Evolutionary conservation across 176 grass and related monocot genomes (phyloP), one percentile per base, ranked within the genome.

Genomic region (Triticum timopheevii): DNA sequence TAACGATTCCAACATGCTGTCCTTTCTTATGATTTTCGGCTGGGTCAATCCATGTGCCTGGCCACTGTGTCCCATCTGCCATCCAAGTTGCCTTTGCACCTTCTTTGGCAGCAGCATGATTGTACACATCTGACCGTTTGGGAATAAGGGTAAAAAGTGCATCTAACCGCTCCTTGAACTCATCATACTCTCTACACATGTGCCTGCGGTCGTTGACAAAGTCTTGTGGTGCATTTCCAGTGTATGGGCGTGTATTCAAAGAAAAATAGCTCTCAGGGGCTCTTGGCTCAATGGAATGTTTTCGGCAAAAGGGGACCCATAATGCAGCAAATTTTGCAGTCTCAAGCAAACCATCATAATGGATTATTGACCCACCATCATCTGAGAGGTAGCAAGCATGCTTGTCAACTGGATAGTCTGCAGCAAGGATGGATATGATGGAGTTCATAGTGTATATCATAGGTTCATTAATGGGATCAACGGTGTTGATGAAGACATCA

Each of bases 301-400:
- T 90, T 63, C 84, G 73, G 89, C 89, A 90, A 79, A 90, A 90
- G 19, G 89, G 89, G 44, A 90, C 89, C 89, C 89, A 90, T 17
- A 83, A 22, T 7, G 8, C 25, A 35, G 84, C 89, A 65, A 90
- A 90, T 69, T 65, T 87, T 79, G 84, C 65, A 25, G 84, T 82
- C 65, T 90, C 89, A 86, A 79, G 84, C 84, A 90, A 83, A 9
- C 79, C 89, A 61, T 90, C 89, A 15, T 79, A 90, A 39, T 83
- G 84, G 80, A 90, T 79, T 65, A 90, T 82, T 64, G 89, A 86
- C 0, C 89, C 89, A 10, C 89, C 79, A 65, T 90, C 89, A 86
- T 90, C 89, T 17, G 84, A 90, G 33, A 90, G 79, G 73, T 90
- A 90, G 56, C 84, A 87, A 72, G 80, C 84, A 86, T 49, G 44